A percentile compares a stretch with the other conserved stretches of the same genome.
These are phyloP conservation scores for Trichoderma sp. DNA, from an alignment of 2,329 filamentous ascomycete species.

Conservation along the genomic window DNA sequence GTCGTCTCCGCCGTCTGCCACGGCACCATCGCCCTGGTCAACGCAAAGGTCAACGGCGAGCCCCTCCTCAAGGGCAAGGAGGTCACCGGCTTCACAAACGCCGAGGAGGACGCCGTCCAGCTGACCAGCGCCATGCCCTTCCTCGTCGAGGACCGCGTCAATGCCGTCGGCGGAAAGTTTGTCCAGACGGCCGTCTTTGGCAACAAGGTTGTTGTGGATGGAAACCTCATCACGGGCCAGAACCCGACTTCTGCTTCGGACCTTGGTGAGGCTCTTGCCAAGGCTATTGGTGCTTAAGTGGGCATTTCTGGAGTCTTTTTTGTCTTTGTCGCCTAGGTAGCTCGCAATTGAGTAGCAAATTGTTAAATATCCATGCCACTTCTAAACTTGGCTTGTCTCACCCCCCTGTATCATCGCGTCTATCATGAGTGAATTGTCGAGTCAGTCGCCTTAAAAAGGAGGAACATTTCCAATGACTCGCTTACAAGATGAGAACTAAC, in stretches of 20 bases:
- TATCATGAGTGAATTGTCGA: background rate
- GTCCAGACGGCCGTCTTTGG: slow-evolving; percentile 52
- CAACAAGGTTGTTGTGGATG: slow-evolving; percentile 49
- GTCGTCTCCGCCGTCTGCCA: slow-evolving; percentile 67
- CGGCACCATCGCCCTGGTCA: slow-evolving; percentile 60
- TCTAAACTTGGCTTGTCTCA: background rate
- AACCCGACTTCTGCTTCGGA: slow-evolving; percentile 53
- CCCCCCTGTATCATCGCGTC: background rate
- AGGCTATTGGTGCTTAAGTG: slow-evolving; percentile 32
- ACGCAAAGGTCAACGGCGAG: slow-evolving; percentile 54
- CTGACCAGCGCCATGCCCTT: slow-evolving; percentile 56
- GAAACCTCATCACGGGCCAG: slow-evolving; percentile 55
- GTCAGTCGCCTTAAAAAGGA: background rate
- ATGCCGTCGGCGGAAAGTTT: slow-evolving; percentile 52
- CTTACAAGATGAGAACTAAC: background rate
- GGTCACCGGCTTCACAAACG: slow-evolving; percentile 62
- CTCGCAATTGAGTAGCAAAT: background rate
- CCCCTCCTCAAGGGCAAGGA: slow-evolving; percentile 54
- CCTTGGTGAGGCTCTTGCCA: slow-evolving; percentile 51
- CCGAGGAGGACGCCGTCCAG: slow-evolving; percentile 49
- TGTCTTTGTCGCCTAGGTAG: background rate
- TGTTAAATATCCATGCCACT: background rate
- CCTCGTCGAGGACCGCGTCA: slow-evolving; percentile 54
- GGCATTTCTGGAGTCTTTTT: background rate
- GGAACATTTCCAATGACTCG: background rate